These are phyloP conservation scores for Euphorbia lathyris DNA, from an alignment of 345 rosid genomes.

Conservation along the genomic window DNA sequence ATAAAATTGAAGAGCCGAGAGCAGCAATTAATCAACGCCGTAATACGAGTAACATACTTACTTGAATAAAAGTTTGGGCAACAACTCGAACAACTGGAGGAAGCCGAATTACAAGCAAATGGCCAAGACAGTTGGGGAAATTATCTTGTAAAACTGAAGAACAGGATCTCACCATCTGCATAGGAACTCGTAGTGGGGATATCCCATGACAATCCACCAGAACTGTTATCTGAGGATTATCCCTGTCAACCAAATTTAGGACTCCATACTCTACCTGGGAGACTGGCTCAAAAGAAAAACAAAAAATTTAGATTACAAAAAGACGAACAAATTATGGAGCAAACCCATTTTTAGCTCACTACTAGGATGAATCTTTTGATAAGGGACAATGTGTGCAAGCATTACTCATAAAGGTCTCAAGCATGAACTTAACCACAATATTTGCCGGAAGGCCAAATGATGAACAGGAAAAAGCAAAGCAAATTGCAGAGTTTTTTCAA, in stretches of 20 bases:
- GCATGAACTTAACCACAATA: not conserved
- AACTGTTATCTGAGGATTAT: slow-evolving; percentile 68
- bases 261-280: slow-evolving; percentile 91
- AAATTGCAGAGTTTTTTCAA: not conserved
- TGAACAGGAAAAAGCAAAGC: not conserved
- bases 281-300: slow-evolving; percentile 47
- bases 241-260: slow-evolving; percentile 50
- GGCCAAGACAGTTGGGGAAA: slow-evolving; percentile 83
- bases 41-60: slow-evolving; percentile 24
- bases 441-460: not conserved
- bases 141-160: slow-evolving; percentile 84
- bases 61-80: slow-evolving; percentile 85
- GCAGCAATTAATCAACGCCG: slow-evolving; percentile 4
- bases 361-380: not conserved
- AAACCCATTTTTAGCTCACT: too few species aligned
- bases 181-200: slow-evolving; percentile 77
- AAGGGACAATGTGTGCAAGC: not conserved
- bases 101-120: slow-evolving; percentile 77
- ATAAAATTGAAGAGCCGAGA: not conserved
- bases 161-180: slow-evolving; percentile 89
- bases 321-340: not conserved
- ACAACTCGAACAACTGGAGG: slow-evolving; percentile 84
- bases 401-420: not conserved
- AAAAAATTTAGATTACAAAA: not conserved
- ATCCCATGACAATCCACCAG: slow-evolving; percentile 88